A percentile compares a stretch with the other conserved stretches of the same genome.
These are phyloP conservation scores for Thalassiosira pacifica DNA, from an alignment of 352 stramenopile genomes.

Conservation along the genomic window DNA sequence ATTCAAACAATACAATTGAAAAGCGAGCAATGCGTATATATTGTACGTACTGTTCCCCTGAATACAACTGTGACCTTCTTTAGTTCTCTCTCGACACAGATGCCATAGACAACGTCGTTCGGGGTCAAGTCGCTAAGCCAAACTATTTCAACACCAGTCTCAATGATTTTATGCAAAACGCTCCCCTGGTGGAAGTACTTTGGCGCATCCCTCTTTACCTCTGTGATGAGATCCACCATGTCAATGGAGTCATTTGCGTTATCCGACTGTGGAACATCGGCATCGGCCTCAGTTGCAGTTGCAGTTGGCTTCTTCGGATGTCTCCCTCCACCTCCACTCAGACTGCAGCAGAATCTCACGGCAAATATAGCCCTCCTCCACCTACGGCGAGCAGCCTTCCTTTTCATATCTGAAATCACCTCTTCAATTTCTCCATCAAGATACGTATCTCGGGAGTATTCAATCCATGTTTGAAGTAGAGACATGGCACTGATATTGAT, in stretches of 20 bases:
- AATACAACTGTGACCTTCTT: constrained; percentile 47
- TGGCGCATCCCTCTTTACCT: too few species aligned
- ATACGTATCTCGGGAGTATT: constrained; percentile 39
- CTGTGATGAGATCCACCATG: too few species aligned
- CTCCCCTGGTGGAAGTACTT: constrained; percentile 46
- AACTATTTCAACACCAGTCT: constrained; percentile 55
- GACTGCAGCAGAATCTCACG: constrained; percentile 37
- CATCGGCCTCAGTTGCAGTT: too few species aligned
- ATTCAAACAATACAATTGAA: too few species aligned
- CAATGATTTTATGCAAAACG: constrained; percentile 54
- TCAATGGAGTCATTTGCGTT: too few species aligned
- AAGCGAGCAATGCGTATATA: too few species aligned
- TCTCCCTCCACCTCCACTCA: constrained; percentile 46
- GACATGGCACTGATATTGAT: constrained; percentile 21
- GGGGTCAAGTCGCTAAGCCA: constrained; percentile 47
- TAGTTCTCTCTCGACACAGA: constrained; percentile 45
- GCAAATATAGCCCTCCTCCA: constrained; percentile 46
- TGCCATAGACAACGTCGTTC: constrained; percentile 62
- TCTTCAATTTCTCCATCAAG: constrained; percentile 43
- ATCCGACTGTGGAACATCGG: too few species aligned
- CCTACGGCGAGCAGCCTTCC: constrained; percentile 42
- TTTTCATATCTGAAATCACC: constrained; percentile 44
- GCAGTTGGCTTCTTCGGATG: constrained; percentile 32
- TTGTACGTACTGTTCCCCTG: constrained; percentile 22
- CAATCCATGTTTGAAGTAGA: constrained; percentile 49